These are phyloP conservation scores for Neurospora tetraspora DNA, from an alignment of 495 filamentous ascomycete species.

Conservation along the genomic window DNA sequence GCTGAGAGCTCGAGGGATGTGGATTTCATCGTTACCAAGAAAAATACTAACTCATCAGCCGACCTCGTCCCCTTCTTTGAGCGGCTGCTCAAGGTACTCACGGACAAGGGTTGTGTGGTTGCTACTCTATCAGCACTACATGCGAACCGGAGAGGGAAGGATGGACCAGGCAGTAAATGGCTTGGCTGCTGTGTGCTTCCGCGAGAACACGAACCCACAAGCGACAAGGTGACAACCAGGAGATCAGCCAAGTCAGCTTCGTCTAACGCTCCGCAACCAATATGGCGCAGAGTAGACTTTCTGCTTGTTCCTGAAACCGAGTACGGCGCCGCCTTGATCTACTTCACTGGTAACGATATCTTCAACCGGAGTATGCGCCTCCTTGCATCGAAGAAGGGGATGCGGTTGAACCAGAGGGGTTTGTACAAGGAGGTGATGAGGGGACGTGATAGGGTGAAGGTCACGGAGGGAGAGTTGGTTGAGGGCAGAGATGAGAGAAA, in stretches of 20 bases:
- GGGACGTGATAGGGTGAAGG: conserved; percentile 45
- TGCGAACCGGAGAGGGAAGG: conserved; percentile 13
- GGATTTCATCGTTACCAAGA: conserved; percentile 77
- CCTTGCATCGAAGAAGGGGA: conserved; percentile 72
- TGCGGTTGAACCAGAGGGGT: conserved; percentile 79
- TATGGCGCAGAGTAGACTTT: conserved; percentile 81
- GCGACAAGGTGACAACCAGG: conserved; percentile 1
- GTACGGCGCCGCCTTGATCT: conserved; percentile 81
- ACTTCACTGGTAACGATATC: conserved; percentile 94
- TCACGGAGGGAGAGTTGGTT: conserved; percentile 64
- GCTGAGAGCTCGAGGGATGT: conserved; percentile 67
- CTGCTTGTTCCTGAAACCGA: conserved; percentile 74
- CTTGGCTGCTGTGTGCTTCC: conserved; percentile 74
- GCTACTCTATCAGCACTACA: conserved; percentile 34
- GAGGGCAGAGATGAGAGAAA: conserved; percentile 70
- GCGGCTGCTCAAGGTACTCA: conserved; percentile 52
- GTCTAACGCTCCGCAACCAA: conserved; percentile 7
- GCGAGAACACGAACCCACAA: conserved; percentile 3
- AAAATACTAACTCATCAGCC: conserved; percentile 40
- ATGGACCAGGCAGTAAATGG: conserved; percentile 59
- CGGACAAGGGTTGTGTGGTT: conserved; percentile 47
- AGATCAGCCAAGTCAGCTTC: background rate
- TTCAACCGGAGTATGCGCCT: conserved; percentile 88
- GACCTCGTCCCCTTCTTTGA: conserved; percentile 59
- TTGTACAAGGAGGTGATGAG: conserved; percentile 66